These are phyloP conservation scores for Taphrina betulina DNA, from an alignment of 1,139 yeast species.

Conservation along the genomic window DNA sequence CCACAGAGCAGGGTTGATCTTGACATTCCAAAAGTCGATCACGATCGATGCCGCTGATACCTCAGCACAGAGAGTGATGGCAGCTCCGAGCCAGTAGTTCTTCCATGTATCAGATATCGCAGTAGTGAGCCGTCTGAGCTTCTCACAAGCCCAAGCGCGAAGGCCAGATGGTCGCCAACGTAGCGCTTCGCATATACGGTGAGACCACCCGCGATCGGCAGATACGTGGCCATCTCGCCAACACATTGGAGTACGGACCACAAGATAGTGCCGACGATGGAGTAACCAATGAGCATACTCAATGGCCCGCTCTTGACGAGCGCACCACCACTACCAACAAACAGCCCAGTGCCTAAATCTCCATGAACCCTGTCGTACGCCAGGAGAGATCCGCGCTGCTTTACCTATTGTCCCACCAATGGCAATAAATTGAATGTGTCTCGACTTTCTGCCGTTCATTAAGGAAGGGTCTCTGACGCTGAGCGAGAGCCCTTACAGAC, in stretches of 20 bases:
- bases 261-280: conserved; percentile 62
- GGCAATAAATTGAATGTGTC: conserved; percentile 56
- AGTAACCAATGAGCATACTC: conserved; percentile 58
- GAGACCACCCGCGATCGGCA: conserved; percentile 79
- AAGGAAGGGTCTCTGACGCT: too few species aligned
- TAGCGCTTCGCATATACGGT: conserved; percentile 43
- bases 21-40: conserved; percentile 43
- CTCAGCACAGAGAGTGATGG: conserved; percentile 56
- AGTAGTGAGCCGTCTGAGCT: too few species aligned
- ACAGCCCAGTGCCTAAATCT: conserved; percentile 71
- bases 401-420: conserved; percentile 54
- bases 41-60: conserved; percentile 46
- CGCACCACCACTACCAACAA: conserved; percentile 63
- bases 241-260: conserved; percentile 69
- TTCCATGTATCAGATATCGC: too few species aligned
- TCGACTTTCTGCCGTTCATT: conserved; percentile 46
- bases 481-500: too few species aligned
- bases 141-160: conserved; percentile 79
- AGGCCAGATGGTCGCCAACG: conserved; percentile 44
- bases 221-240: conserved; percentile 82
- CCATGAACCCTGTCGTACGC: too few species aligned
- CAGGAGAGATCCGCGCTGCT: too few species aligned
- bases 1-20: conserved; percentile 60
- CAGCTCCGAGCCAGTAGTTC: conserved; percentile 86
- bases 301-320: conserved; percentile 65